Base-by-base conservation (phyloP, 805 yeast species). In the Candida lessepsii region DNA sequence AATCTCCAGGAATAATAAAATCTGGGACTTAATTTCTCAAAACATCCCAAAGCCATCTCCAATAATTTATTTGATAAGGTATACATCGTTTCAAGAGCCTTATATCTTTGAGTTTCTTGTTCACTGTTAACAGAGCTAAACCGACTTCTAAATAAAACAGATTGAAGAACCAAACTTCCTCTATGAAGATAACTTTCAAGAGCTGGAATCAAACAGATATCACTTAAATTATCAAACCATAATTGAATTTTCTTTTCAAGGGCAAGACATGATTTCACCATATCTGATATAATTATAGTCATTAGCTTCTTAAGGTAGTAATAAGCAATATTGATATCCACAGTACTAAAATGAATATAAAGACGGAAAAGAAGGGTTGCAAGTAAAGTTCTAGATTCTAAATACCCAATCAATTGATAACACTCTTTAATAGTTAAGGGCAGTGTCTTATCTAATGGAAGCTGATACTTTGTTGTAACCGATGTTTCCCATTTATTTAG, bases 1-100 rank as follows among this genome's bases (percentile, higher is more conserved):
- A 17, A 21, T 59, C 84, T 73, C 80, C 82, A 80, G 2, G 88
- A 83, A 53, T 80, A 81, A 42, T 78, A 79, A 53, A 80, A 83
- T 47, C 78, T 70, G 16, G 63, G 65, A 15, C 86, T 76, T 21
- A 83, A 58, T 26, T 67, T 65, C 14, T 32, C 17, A 14, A 32
- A 16, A 15, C 16, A 4, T 14, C 35, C 28, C n/a, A 32, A 31
- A 5, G n/a, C 25, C 9, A 11, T 26, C 15, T 7, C 13, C 29
- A 26, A 32, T 20, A 32, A 13, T 9, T 18, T 11, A 10, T 21
- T 4, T 18, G n/a, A 3, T 21, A 9, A 18, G 33, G 33, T 7
- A 29, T 29, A 11, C 24, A 17, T 29, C 9, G 13, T 4, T 8
- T 10, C 27, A 10, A 4, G 13, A 24, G 13, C 27, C 4, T 9